A percentile compares a stretch with the other conserved stretches of the same genome.
These are phyloP conservation scores for Crotalaria pallida DNA, from an alignment of 306 rosid species.

Conservation along the genomic window DNA sequence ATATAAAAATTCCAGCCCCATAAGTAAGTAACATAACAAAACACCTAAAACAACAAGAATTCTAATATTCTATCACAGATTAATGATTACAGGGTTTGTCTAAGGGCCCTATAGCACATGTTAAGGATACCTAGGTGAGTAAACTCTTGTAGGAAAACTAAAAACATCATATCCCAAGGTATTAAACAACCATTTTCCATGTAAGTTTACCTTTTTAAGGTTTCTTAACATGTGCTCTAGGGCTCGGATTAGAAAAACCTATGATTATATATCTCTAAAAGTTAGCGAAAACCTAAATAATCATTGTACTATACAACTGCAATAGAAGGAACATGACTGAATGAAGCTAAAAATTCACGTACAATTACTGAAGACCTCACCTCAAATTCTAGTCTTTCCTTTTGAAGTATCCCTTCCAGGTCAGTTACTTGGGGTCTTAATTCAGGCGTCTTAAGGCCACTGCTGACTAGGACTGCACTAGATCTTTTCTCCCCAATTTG, in stretches of 20 bases:
- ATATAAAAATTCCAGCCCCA: constrained; percentile 8
- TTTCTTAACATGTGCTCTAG: too few species aligned
- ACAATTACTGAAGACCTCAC: constrained; percentile 34
- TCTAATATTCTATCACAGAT: constrained; percentile 6
- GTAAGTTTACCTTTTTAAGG: too few species aligned
- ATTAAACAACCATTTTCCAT: too few species aligned
- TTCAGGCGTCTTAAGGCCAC: constrained; percentile 48
- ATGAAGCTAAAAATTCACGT: constrained; percentile 17
- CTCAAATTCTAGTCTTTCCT: constrained; percentile 88
- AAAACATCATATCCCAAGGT: too few species aligned
- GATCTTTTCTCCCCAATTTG: constrained; percentile 60
- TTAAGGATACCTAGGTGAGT: too few species aligned
- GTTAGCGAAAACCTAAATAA: constrained; percentile 2
- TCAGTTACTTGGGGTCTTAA: constrained; percentile 54
- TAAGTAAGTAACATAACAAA: not conserved
- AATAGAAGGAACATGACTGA: not conserved
- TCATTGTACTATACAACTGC: constrained; percentile 1
- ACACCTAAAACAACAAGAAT: not conserved
- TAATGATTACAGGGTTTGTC: too few species aligned
- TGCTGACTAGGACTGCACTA: constrained; percentile 15
- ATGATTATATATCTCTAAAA: too few species aligned
- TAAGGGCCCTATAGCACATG: too few species aligned
- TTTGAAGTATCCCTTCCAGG: constrained; percentile 67
- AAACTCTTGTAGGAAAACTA: too few species aligned
- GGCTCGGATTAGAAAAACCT: too few species aligned